phyloP scores from a whole-genome alignment of 306 rosid genomes.

The barrel medic (Medicago truncatula) region DNA sequence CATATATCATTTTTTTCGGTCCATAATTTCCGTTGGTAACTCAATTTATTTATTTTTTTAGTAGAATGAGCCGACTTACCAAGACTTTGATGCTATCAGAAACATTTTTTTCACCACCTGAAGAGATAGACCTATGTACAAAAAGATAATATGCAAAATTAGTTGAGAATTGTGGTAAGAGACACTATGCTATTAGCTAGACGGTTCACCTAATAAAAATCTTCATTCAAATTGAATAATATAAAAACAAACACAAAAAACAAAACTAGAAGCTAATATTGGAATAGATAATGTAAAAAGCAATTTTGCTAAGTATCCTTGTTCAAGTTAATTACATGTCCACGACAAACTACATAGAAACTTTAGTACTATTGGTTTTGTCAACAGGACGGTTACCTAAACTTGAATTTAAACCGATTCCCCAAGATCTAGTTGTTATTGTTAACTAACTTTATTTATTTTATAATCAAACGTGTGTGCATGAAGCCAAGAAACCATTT shows the following conservation, averaged over 20 bases:
- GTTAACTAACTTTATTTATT: background rate
- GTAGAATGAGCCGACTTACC: slow-evolving; percentile 42
- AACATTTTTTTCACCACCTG: slow-evolving; percentile 61
- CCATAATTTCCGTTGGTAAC: background rate
- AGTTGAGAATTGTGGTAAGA: slow-evolving; percentile 32
- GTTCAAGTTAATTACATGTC: slow-evolving; percentile 8
- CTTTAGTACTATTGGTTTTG: background rate
- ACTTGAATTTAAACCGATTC: background rate
- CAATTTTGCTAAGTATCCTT: background rate
- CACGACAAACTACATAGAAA: slow-evolving; percentile 16
- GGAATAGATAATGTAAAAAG: slow-evolving; percentile 7
- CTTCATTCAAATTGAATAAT: background rate
- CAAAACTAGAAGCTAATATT: slow-evolving; percentile 20
- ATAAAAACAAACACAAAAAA: background rate
- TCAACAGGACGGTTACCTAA: slow-evolving; percentile 2
- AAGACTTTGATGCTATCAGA: slow-evolving; percentile 58
- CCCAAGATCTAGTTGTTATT: background rate
- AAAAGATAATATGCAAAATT: slow-evolving; percentile 33
- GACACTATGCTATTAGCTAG: slow-evolving; percentile 12
- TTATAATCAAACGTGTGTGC: background rate
- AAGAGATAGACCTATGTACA: slow-evolving; percentile 60
- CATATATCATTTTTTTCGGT: background rate
- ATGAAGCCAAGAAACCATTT: slow-evolving; percentile 36
- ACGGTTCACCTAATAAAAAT: slow-evolving; percentile 34
- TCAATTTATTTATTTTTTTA: background rate